Evolutionary conservation across 306 rosid genomes (phyloP).

Genomic region (Oxytropis ochrocephala): DNA sequence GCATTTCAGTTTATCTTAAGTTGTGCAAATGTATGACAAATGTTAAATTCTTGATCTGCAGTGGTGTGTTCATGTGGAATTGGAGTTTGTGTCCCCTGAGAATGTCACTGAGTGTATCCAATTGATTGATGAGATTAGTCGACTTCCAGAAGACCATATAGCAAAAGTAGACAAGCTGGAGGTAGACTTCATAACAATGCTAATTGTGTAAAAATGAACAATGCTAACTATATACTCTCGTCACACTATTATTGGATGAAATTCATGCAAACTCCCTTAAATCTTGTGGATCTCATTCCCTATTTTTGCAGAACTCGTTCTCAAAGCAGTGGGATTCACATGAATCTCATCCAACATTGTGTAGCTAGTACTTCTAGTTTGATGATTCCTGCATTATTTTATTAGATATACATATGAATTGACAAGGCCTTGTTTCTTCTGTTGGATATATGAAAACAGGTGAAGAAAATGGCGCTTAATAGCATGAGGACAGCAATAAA

Average conservation of each 20-base stretch:
- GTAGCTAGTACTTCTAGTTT: neutral
- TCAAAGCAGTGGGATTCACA: too few species aligned
- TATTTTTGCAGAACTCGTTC: too few species aligned
- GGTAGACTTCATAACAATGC: constrained; percentile 36
- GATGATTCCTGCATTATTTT: neutral
- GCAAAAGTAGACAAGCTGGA: constrained; percentile 76
- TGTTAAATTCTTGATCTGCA: constrained; percentile 34
- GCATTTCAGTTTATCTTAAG: neutral
- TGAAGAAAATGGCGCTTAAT: constrained; percentile 73
- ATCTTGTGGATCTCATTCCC: too few species aligned
- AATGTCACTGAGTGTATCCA: constrained; percentile 64
- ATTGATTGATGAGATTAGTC: constrained; percentile 60
- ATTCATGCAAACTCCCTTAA: too few species aligned
- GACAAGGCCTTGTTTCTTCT: constrained; percentile 8
- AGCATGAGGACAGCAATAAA: constrained; percentile 69
- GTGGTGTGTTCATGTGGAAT: constrained; percentile 83
- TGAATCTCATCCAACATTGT: neutral
- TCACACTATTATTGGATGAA: too few species aligned
- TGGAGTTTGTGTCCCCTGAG: constrained; percentile 89
- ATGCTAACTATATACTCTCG: neutral
- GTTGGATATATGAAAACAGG: constrained; percentile 43
- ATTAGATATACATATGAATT: neutral
- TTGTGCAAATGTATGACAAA: constrained; percentile 15
- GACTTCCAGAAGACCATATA: constrained; percentile 67
- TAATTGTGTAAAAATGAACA: neutral